Base-by-base conservation (phyloP, 1,284 basidiomycete species). In the Fereydounia khargensis region DNA sequence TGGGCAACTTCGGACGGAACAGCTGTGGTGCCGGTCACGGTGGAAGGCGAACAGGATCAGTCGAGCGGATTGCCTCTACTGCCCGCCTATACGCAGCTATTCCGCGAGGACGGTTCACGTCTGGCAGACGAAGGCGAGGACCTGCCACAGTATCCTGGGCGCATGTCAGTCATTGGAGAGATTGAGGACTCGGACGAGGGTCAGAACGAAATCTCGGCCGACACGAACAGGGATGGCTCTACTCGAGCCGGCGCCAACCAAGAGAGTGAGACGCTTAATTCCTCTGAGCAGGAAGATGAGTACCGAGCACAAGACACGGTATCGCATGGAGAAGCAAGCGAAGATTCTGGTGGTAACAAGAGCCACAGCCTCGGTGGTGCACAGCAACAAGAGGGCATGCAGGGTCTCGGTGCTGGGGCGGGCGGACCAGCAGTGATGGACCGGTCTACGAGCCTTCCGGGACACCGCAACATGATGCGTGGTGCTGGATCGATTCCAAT, bases 41-140 rank as follows among this genome's bases (percentile, higher is more conserved):
- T 1, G 9, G 18, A 20, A n/a, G n/a, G n/a, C n/a, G 6, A 35
- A 3, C 17, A 16, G 39, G 22, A 8, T n/a, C 16, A 14, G 35
- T 13, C 18, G 28, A 7, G 14, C 41, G 35, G 41, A 18, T 18
- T 28, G 33, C 65, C 70, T 14, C 39, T 71, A 23, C 47, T 75
- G 30, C 73, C 73, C 10, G 71, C 71, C 0, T 75, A 75, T 42
- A 64, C 70, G 11, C 73, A 75, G 40, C 54, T 75, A 5, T 75
- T 75, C 60, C 55, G 71, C 13, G 73, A 74, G 35, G 73, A 75
- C 19, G 73, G 73, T 28, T 74, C 73, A 18, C 55, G 73, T 5
- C 53, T 75, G 28, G 70, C 62, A 4, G 72, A 75, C 33, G 71
- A 74, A 19, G 65, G 65, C 8, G 73, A 75, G 25, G 68, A 70